Percentiles rank a stretch among this genome's conserved stretches.
These are phyloP conservation scores for Vitis cinerea DNA, from an alignment of 164 flowering plant genomes.

Conservation along the genomic window DNA sequence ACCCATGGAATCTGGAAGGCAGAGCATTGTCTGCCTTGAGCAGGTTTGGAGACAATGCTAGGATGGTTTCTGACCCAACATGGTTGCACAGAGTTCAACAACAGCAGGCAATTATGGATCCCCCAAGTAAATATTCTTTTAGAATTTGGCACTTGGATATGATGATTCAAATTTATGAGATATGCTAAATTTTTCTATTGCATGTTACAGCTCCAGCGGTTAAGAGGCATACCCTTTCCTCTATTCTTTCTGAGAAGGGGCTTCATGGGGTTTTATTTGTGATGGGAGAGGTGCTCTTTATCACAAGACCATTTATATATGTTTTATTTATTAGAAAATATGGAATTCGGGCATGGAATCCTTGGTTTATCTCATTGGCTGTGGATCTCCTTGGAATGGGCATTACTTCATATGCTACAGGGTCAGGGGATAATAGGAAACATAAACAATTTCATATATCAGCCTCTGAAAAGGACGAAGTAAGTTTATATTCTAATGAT, in stretches of 20 bases:
- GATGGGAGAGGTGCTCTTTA: constrained; percentile 62
- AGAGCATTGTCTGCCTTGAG: constrained; percentile 77
- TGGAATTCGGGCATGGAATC: constrained; percentile 87
- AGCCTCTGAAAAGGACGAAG: constrained; percentile 73
- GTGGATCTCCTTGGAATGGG: constrained; percentile 67
- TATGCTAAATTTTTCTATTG: not conserved
- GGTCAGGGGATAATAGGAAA: constrained; percentile 15
- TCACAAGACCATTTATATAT: constrained; percentile 84
- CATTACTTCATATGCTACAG: constrained; percentile 47
- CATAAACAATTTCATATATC: constrained; percentile 39
- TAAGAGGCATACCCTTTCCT: constrained; percentile 56
- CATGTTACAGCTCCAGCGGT: constrained; percentile 34
- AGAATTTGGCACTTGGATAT: not conserved
- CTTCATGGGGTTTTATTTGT: constrained; percentile 66
- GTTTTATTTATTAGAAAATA: constrained; percentile 79
- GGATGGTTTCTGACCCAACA: constrained; percentile 56
- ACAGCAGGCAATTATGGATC: constrained; percentile 35
- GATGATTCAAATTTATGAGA: not conserved
- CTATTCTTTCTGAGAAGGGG: constrained; percentile 71
- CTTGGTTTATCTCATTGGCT: constrained; percentile 76
- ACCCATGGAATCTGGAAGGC: constrained; percentile 60
- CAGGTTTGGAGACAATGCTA: constrained; percentile 78
- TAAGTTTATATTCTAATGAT: constrained; percentile 14
- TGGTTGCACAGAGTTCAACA: constrained; percentile 62
- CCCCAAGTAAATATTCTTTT: constrained; percentile 44